Base-by-base conservation (phyloP, 805 yeast species). In the Saccharomycopsis fodiens region DNA sequence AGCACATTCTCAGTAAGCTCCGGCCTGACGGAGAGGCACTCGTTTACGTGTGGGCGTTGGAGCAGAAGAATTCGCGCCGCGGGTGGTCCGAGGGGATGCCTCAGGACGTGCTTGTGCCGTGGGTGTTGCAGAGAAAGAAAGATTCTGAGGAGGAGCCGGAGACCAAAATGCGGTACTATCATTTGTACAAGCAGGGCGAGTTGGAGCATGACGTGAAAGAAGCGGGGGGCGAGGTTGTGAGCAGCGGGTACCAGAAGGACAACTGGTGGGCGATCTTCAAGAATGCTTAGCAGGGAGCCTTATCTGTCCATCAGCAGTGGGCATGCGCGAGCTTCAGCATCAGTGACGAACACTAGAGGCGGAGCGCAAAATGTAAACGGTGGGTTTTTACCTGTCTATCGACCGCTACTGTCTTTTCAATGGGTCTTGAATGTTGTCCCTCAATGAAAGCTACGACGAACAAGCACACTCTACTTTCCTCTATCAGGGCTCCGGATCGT, bases 31-130 rank as follows among this genome's bases (percentile, higher is more conserved):
- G 95, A 1, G 74, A 72, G 43, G 84, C 86, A 0, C 65, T 93
- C 55, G 74, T 93, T 5, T 93, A 91, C 60, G 94, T 95, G 43
- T 93, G 98, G 98, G 98, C 98, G 0, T 63, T 93, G 43, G 98
- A 93, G 54, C 98, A 93, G 61, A 84, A 81, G 47, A 73, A 70
- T 20, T 84, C 95, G 0, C 71, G 97, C 54, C 72, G 97, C 55
- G 97, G 97, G 0, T 93, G 87, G 65, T 80, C 83, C 53, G 89
- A 79, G 54, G 95, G 94, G 8, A 88, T 83, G 77, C 88, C 84
- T 44, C 97, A 86, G 60, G 98, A 93, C 59, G 85, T 91, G 1
- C 64, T 93, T 56, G 96, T 93, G 16, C 98, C 98, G 0, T 93
- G 98, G 98, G 96, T 89, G 1, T 65, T 81, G 25, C 78, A 78